Percentiles rank a stretch among this genome's conserved stretches.
These are phyloP conservation scores for Sabuloglossum arenarium DNA, from an alignment of 495 filamentous ascomycete genomes.

Conservation along the genomic window DNA sequence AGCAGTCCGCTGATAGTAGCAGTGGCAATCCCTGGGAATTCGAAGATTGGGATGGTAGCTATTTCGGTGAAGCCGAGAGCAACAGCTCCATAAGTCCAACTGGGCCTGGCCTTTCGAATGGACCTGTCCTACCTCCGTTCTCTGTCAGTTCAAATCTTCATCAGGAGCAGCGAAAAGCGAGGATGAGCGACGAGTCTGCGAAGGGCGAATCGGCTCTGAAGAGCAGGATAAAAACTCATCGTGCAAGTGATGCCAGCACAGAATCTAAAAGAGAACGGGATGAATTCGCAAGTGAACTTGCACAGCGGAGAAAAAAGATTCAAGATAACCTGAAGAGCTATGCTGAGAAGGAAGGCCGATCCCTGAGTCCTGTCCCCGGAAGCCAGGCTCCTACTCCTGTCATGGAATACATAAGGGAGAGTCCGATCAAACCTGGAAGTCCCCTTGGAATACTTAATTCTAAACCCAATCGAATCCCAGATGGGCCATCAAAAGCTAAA, in stretches of 20 bases:
- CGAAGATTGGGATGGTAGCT: conserved; percentile 26
- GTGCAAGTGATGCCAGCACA: conserved; percentile 32
- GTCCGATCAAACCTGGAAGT: conserved; percentile 25
- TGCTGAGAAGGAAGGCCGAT: conserved; percentile 33
- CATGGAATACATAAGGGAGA: conserved; percentile 2
- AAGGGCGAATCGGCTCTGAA: neutral
- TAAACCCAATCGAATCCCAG: conserved; percentile 31
- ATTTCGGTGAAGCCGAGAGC: conserved; percentile 16
- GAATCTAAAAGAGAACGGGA: conserved; percentile 46
- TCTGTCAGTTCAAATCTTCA: conserved; percentile 7
- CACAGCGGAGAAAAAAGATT: conserved; percentile 51
- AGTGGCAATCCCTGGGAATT: conserved; percentile 33
- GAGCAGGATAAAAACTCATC: conserved; percentile 7
- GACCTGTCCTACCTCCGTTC: conserved; percentile 2
- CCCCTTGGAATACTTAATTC: conserved; percentile 46
- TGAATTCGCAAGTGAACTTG: conserved; percentile 64
- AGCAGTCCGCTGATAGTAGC: conserved; percentile 1
- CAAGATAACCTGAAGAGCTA: conserved; percentile 62
- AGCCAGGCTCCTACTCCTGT: conserved; percentile 23
- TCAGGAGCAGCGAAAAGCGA: neutral
- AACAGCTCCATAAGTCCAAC: conserved; percentile 12
- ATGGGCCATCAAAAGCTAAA: conserved; percentile 36
- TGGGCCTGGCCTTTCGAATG: conserved; percentile 8
- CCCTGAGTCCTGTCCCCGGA: conserved; percentile 26
- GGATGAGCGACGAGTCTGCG: neutral